Evolutionary conservation across 192 early-diverging fungal genomes (phyloP).

Genomic region (Dispira simplex): DNA sequence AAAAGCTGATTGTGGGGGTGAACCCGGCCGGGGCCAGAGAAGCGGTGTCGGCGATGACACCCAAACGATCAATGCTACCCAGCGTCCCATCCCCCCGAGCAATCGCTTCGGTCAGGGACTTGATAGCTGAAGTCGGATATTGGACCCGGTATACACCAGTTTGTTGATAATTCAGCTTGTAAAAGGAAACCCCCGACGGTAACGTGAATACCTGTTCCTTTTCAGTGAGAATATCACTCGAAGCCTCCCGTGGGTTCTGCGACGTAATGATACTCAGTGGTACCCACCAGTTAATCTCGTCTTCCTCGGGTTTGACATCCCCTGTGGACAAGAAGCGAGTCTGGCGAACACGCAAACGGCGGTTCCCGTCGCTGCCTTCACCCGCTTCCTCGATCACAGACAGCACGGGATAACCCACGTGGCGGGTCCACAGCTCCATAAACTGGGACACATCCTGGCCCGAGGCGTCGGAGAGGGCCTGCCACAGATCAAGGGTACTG

Average conservation of each 20-base stretch:
- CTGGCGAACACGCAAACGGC: conserved; percentile 48
- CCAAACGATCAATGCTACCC: conserved; percentile 58
- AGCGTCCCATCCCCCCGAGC: conserved; percentile 32
- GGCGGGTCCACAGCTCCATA: conserved; percentile 79
- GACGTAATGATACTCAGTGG: conserved; percentile 49
- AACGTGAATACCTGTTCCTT: conserved; percentile 26
- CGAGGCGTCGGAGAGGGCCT: conserved; percentile 56
- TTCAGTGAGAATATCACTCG: conserved; percentile 24
- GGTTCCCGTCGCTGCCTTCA: conserved; percentile 22
- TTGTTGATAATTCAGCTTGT: conserved; percentile 73
- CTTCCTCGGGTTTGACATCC: conserved; percentile 58
- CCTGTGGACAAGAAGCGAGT: conserved; percentile 76
- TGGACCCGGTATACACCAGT: conserved; percentile 80
- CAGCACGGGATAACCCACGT: conserved; percentile 76
- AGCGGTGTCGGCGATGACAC: conserved; percentile 69
- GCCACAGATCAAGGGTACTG: conserved; percentile 79
- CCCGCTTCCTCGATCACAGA: conserved; percentile 38
- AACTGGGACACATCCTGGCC: conserved; percentile 67
- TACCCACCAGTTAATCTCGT: conserved; percentile 68
- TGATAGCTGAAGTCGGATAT: conserved; percentile 37
- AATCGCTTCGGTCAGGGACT: conserved; percentile 33
- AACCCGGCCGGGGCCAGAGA: conserved; percentile 66
- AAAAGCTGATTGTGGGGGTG: conserved; percentile 49
- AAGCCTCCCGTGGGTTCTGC: conserved; percentile 14
- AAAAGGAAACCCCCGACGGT: conserved; percentile 38